Evolutionary conservation across 2,329 filamentous ascomycete genomes (phyloP).

Genomic region (Aspergillus quadrilineatus): DNA sequence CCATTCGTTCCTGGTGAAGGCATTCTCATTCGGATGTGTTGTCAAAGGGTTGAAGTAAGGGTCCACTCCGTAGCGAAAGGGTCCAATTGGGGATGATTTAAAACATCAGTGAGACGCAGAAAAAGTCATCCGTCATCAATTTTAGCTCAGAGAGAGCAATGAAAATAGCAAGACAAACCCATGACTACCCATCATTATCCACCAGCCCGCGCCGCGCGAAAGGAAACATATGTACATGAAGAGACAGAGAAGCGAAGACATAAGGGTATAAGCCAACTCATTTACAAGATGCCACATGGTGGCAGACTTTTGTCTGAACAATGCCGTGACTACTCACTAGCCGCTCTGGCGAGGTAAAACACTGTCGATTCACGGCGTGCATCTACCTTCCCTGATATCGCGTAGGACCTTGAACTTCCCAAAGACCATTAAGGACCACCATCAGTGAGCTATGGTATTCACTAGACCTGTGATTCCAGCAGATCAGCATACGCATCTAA

Average conservation of each 20-base stretch:
- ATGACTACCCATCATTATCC: constrained; percentile 1
- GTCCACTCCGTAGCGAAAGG: not conserved
- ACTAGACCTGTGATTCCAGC: constrained; percentile 34
- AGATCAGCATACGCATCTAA: constrained; percentile 49
- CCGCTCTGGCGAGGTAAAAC: not conserved
- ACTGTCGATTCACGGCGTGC: not conserved
- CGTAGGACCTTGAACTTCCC: not conserved
- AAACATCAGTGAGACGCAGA: not conserved
- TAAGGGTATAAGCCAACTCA: constrained; percentile 25
- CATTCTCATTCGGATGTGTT: too few species aligned
- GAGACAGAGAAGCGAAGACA: constrained; percentile 16
- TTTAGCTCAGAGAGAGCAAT: not conserved
- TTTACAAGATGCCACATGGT: constrained; percentile 11
- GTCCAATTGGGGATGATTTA: not conserved
- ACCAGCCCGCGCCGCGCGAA: constrained; percentile 15
- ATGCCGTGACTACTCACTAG: not conserved
- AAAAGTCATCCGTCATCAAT: constrained; percentile 5
- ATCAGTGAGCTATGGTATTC: not conserved
- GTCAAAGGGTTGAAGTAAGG: too few species aligned
- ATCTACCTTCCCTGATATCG: not conserved
- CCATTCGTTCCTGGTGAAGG: too few species aligned
- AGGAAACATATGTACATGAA: constrained; percentile 21
- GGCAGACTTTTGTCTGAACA: constrained; percentile 1
- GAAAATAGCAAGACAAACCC: not conserved
- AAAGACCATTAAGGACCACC: not conserved